Percentiles rank a stretch among this genome's conserved stretches.
Evolutionary conservation across 306 rosid species (phyloP).

Genomic region (Arachis stenosperma): DNA sequence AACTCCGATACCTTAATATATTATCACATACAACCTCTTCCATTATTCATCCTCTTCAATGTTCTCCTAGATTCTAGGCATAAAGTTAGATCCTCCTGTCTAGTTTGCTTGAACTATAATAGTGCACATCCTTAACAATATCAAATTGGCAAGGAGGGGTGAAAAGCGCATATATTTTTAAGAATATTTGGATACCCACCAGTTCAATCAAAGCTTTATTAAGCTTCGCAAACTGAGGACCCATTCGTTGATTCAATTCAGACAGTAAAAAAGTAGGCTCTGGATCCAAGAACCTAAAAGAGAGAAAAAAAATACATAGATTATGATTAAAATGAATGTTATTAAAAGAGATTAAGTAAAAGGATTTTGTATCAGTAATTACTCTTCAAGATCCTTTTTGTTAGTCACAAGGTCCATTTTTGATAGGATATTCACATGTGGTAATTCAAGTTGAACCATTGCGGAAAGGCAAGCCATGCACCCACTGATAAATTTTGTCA

Average conservation of each 20-base stretch:
- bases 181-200: conserved; percentile 44
- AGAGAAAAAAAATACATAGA: not conserved
- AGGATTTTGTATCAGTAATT: conserved; percentile 25
- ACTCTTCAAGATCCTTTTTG: conserved; percentile 83
- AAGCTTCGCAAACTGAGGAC: conserved; percentile 85
- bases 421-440: conserved; percentile 93
- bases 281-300: conserved; percentile 73
- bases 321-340: conserved; percentile 22
- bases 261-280: conserved; percentile 74
- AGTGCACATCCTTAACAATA: not conserved
- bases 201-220: conserved; percentile 85
- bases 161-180: not conserved
- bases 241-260: conserved; percentile 82
- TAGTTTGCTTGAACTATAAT: not conserved
- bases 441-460: conserved; percentile 86
- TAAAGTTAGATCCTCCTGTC: not conserved
- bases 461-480: conserved; percentile 92
- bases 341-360: not conserved
- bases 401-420: conserved; percentile 90
- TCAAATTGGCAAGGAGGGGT: not conserved
- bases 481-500: conserved; percentile 94
- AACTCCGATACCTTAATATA: not conserved
- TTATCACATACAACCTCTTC: not conserved
- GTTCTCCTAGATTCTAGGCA: not conserved
- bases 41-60: not conserved